Evolutionary conservation across 805 yeast species (phyloP), one percentile per base, ranked within the genome.

Genomic region (Barnettozyma pratensis): DNA sequence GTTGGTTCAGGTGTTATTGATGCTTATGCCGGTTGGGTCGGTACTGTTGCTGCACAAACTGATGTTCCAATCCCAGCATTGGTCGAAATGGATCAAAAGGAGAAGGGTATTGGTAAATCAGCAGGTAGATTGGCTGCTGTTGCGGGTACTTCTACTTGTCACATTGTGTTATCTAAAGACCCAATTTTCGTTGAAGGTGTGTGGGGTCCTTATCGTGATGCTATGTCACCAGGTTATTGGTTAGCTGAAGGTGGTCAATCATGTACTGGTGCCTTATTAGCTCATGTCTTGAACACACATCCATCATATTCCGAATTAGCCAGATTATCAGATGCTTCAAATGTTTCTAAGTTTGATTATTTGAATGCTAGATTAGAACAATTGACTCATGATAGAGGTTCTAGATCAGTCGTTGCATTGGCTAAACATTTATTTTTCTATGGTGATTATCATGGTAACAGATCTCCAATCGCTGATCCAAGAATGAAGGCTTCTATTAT

Each of bases 231-330:
- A 30, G 89, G 83, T 6, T 84, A 74, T 61, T 94, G 98, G 98
- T 75, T 91, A 54, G 96, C 98, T 11, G 99, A 94, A 69, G 99
- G 99, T 63, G 99, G 99, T n/a, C 99, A 94, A 67, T 85, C 95
- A 12, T 87, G 96, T 64, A 94, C 99, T 2, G 99, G 99, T 57
- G 97, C 95, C 31, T 76, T 94, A 37, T 75, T 94, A 54, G 92
- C 94, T 2, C 96, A 88, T 66, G 92, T 92, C 12, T 68, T 94
- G 52, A 75, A 87, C 10, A 84, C 87, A 8, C 98, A 94, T 63
- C 97, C 97, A 0, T 96, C 98, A 0, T 81, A 82, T 57, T 71
- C 80, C 3, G 89, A 87, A 61, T 75, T 92, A 46, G 77, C 80
- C 11, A 77, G 75, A 51, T 68, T 79, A 35, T 81, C 96, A 0